Evolutionary conservation across 225 moss, liverwort and hornwort species (phyloP).

Genomic region (Asterella californica): DNA sequence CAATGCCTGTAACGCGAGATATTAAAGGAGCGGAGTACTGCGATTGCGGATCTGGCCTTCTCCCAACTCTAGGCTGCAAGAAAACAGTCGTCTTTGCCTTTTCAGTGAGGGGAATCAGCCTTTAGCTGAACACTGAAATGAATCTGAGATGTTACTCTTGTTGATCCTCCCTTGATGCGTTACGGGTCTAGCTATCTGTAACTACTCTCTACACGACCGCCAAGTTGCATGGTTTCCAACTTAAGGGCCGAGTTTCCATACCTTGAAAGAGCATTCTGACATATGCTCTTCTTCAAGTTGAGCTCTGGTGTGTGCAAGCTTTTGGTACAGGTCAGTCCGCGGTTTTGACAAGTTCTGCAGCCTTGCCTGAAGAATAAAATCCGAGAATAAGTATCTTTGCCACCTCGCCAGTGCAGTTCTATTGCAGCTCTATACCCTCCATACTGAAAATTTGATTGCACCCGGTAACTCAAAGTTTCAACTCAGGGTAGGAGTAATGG

Average conservation of each 20-base stretch:
- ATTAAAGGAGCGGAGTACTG: constrained; percentile 62
- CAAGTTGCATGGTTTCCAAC: not conserved
- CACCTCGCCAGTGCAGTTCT: not conserved
- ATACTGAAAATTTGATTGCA: not conserved
- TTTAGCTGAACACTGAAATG: not conserved
- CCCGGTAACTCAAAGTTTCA: not conserved
- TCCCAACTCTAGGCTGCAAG: constrained; percentile 60
- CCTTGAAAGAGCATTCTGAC: constrained; percentile 89
- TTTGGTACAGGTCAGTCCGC: constrained; percentile 71
- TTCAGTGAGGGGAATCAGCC: not conserved
- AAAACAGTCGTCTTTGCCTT: not conserved
- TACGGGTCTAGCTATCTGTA: too few relatives aligned
- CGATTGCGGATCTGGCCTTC: constrained; percentile 52
- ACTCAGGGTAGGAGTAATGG: not conserved
- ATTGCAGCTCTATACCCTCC: not conserved
- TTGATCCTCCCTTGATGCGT: not conserved
- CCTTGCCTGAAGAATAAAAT: constrained; percentile 50
- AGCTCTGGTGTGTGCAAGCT: constrained; percentile 68
- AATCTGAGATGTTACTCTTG: too few relatives aligned
- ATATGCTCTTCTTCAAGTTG: constrained; percentile 74
- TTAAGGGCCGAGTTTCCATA: constrained; percentile 9
- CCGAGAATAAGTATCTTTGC: not conserved
- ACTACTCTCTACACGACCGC: not conserved
- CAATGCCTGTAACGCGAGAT: constrained; percentile 61
- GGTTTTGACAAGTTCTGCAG: constrained; percentile 65